Evolutionary conservation across 441 rosid genomes (phyloP), one percentile per base, ranked within the genome.

Genomic region (Syzygium malaccense): DNA sequence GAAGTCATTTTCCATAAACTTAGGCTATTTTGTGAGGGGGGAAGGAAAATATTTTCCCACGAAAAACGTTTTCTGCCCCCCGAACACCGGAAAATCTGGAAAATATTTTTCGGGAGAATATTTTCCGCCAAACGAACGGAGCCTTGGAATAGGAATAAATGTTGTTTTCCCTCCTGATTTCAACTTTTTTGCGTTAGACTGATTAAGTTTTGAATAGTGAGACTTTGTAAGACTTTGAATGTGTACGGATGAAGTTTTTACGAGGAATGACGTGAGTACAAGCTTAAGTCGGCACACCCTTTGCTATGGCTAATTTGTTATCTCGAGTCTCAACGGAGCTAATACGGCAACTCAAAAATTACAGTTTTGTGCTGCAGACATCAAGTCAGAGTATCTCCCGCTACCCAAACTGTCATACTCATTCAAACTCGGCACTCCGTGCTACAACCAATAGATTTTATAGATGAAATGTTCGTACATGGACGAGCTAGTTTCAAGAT

Each of bases 211-310:
- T 53, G 55, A 1, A 53, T 57, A 25, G 6, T 57, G 62, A 57
- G 62, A 25, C 25, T 57, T 57, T 57, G n/a, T 25, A 57, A 9
- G n/a, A 57, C 0, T 10, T 14, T 25, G 6, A 57, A 57, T 57
- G 4, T 57, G 0, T 10, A 8, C 0, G 0, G 14, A 25, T n/a
- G 0, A 1, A 57, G 62, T 57, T 57, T 57, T 57, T 57, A 10
- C 14, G 2, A 56, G 14, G n/a, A 57, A 57, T 57, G 30, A 57
- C 30, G 19, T 11, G n/a, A 26, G 62, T 57, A 11, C n/a, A 57
- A 57, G n/a, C n/a, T 10, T 57, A 25, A 57, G 28, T 4, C 30
- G 4, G 62, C n/a, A 57, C 60, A 57, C 23, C 28, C 60, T 23
- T 57, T 57, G 60, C 60, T 11, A 23, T 23, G 28, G 28, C 60